phyloP scores from a whole-genome alignment of 179 eudicot genomes.

The Nepenthes alata region DNA sequence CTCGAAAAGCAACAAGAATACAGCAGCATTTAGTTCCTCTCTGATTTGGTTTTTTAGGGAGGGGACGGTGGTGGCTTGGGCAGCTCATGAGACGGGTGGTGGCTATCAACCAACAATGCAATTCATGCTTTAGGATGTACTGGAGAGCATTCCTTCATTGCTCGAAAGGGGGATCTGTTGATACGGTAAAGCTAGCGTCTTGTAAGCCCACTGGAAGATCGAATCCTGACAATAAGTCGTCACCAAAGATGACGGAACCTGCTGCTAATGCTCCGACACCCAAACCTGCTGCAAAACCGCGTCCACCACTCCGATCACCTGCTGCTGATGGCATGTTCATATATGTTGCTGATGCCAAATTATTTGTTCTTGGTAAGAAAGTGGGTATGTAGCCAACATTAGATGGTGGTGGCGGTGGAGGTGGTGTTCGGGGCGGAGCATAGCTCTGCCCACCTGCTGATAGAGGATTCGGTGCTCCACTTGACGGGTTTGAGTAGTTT shows the following conservation, averaged over 20 bases:
- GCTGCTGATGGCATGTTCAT: slow-evolving; percentile 45
- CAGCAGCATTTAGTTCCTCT: no score
- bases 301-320: slow-evolving; percentile 28
- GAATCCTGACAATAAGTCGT: slow-evolving; percentile 52
- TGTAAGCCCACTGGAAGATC: slow-evolving; percentile 32
- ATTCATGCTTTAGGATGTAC: no score
- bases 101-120: no score
- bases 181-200: slow-evolving; percentile 30
- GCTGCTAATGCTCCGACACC: slow-evolving; percentile 79
- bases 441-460: slow-evolving; percentile 14
- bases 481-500: slow-evolving; percentile 20
- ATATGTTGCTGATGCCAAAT: slow-evolving; percentile 26
- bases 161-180: slow-evolving; percentile 48
- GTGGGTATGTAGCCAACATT: slow-evolving; percentile 39
- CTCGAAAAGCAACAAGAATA: no score
- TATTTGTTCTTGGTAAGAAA: slow-evolving; percentile 25
- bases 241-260: slow-evolving; percentile 69
- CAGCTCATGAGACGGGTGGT: no score
- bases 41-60: no score
- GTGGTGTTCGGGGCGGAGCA: slow-evolving; percentile 17
- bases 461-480: slow-evolving; percentile 24
- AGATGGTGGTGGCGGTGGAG: slow-evolving; percentile 34
- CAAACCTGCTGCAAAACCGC: slow-evolving; percentile 51
- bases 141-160: background rate
- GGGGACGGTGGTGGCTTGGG: no score